These are phyloP conservation scores for Wickerhamomyces canadensis DNA, from an alignment of 805 yeast genomes.

Conservation along the genomic window DNA sequence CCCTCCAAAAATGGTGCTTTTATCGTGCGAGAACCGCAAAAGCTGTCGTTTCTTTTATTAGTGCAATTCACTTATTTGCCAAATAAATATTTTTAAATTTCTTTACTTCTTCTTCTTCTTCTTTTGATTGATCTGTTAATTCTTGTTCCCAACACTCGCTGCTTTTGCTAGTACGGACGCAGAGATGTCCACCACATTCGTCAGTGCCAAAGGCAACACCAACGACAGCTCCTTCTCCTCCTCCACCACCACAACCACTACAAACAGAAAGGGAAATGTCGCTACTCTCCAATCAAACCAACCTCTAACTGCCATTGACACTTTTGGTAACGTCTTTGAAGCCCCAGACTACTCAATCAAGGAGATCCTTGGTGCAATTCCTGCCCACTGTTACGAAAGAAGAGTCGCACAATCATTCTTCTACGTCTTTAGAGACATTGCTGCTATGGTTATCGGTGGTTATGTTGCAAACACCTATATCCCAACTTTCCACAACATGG, in stretches of 20 bases:
- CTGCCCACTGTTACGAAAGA: slow-evolving; percentile 56
- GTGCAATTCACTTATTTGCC: too few species aligned
- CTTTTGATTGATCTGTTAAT: too few species aligned
- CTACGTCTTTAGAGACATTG: slow-evolving; percentile 49
- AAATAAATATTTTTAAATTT: too few species aligned
- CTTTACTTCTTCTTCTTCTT: too few species aligned
- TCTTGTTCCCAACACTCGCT: neutral
- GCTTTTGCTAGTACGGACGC: neutral
- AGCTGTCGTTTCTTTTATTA: too few species aligned
- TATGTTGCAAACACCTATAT: slow-evolving; percentile 37
- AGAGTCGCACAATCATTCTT: slow-evolving; percentile 41
- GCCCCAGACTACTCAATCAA: slow-evolving; percentile 61
- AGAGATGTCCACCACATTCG: slow-evolving; percentile 2
- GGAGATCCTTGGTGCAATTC: slow-evolving; percentile 52
- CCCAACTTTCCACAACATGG: slow-evolving; percentile 33
- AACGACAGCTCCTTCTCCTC: neutral
- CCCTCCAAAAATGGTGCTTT: too few species aligned
- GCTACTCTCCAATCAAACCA: neutral
- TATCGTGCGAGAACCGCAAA: too few species aligned
- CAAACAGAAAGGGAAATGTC: slow-evolving; percentile 1
- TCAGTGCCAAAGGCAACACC: too few species aligned
- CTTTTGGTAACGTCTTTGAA: slow-evolving; percentile 44
- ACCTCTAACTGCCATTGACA: neutral
- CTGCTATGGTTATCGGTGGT: slow-evolving; percentile 37
- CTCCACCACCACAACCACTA: neutral